A percentile compares a stretch with the other conserved stretches of the same genome.
phyloP scores from a whole-genome alignment of 768 basidiomycete species.

The Calocera viscosa region DNA sequence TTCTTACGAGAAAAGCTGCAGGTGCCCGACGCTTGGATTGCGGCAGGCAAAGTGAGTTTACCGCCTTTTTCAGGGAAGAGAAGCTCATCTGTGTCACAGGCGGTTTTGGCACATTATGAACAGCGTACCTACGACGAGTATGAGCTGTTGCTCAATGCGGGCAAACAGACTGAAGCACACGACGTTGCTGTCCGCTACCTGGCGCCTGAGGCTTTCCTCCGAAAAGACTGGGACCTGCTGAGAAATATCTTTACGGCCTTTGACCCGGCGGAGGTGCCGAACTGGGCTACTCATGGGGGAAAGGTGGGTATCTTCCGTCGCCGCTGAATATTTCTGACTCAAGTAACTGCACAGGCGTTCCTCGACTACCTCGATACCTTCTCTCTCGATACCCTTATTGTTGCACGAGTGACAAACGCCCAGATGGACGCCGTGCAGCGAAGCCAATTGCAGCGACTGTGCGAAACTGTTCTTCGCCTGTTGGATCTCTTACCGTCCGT shows the following conservation, averaged over 20 bases:
- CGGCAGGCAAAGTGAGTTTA: conserved; percentile 61
- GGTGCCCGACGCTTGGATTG: conserved; percentile 77
- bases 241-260: conserved; percentile 58
- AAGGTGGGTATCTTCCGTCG: conserved; percentile 41
- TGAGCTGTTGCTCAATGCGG: conserved; percentile 59
- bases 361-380: conserved; percentile 20
- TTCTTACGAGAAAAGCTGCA: conserved; percentile 53
- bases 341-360: conserved; percentile 17
- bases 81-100: conserved; percentile 34
- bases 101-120: conserved; percentile 46
- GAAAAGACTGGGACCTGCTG: conserved; percentile 51
- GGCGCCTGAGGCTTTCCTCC: conserved; percentile 74
- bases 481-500: neutral
- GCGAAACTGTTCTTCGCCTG: neutral
- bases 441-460: neutral
- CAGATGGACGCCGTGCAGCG: neutral
- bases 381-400: neutral
- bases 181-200: conserved; percentile 74
- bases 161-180: conserved; percentile 61
- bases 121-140: conserved; percentile 63
- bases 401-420: neutral
- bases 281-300: conserved; percentile 66
- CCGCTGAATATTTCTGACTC: neutral
- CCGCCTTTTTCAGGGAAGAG: conserved; percentile 10
- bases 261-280: conserved; percentile 44